phyloP scores from a whole-genome alignment of 2,329 filamentous ascomycete species.

The Gremmenia infestans region DNA sequence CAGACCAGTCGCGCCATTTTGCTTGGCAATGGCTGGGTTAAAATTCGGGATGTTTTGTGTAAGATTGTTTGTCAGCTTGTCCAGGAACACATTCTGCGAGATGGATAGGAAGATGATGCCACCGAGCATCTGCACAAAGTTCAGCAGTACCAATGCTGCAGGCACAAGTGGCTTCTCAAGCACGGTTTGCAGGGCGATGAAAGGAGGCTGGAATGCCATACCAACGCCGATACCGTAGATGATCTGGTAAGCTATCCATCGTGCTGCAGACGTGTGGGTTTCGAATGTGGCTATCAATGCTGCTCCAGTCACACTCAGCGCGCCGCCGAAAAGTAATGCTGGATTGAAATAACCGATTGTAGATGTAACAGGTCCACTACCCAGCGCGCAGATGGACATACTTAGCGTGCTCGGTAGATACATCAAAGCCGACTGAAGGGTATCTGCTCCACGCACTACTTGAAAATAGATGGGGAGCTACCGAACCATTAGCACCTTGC shows the following conservation, averaged over 20 bases:
- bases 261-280: neutral
- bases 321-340: neutral
- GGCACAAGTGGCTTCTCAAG: neutral
- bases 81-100: conserved; percentile 4
- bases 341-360: neutral
- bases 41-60: neutral
- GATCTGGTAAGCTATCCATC: neutral
- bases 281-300: neutral
- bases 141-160: neutral
- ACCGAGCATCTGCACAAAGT: neutral
- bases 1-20: neutral
- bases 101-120: neutral
- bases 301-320: neutral
- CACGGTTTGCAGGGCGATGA: neutral
- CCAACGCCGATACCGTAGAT: neutral
- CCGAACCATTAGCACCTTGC: neutral
- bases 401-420: neutral
- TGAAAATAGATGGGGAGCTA: neutral
- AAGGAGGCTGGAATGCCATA: neutral
- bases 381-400: neutral
- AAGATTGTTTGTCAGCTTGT: neutral
- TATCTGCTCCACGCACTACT: neutral
- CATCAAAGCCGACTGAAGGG: neutral
- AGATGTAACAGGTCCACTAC: neutral
- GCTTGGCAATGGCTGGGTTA: neutral